Evolutionary conservation across 108 stramenopile genomes (phyloP), one percentile per base, ranked within the genome.

Genomic region (Cyclotella choctawhatcheeana): DNA sequence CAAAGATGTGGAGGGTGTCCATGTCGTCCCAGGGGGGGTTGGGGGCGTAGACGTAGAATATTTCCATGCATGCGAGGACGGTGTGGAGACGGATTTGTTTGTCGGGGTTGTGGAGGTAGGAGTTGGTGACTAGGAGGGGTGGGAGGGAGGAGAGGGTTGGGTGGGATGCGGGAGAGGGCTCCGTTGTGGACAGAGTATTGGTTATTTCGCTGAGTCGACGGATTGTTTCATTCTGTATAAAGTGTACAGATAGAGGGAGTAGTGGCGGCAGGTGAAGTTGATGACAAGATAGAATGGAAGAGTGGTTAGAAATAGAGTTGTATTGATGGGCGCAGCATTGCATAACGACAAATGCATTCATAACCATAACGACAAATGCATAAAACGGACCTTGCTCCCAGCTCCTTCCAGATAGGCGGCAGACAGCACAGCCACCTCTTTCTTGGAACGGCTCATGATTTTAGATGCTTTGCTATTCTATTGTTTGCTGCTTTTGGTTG

Each of bases 41-140:
- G 5, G 94, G 94, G 4, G 92, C 94, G 73, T 89, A 93, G n/a
- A 90, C 32, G 60, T 85, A 74, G 65, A 95, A 90, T 33, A 95
- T 54, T 53, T 95, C 94, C 67, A 88, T 79, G 56, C 87, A 89
- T 21, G 77, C 84, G 1, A 88, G 69, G 27, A 87, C 81, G 0
- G 88, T 75, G 53, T 79, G 73, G 40, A 93, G 77, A 8, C 94
- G 87, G 10, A 95, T 80, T 47, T 86, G 79, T 73, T 87, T 88
- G 79, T 93, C 90, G 4, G 65, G 58, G 73, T 89, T 89, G 14
- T 82, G 55, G 53, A 93, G 68, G 69, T 62, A 69, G 37, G 51
- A 17, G 51, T 45, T 30, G 10, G 54, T 32, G 26, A 79, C 83
- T 58, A 94, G 71, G 14, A 67, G 10, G 12, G 66, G 32, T 45